A percentile compares a stretch with the other conserved stretches of the same genome.
Evolutionary conservation across 179 eudicot genomes (phyloP).

Genomic region (Patellifolia procumbens): DNA sequence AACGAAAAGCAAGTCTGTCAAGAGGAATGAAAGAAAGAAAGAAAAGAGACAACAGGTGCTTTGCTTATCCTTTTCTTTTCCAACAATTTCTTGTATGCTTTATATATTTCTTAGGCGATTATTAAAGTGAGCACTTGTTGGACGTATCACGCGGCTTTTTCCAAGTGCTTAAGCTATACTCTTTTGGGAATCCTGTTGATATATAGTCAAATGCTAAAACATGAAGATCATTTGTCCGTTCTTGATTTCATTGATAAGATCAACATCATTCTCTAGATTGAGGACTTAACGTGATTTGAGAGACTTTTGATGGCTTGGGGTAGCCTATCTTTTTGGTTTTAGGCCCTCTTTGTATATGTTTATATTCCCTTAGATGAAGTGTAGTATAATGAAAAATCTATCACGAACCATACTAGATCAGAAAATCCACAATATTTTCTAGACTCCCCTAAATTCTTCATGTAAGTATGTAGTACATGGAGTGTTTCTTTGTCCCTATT

Average conservation of each 20-base stretch:
- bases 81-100: not conserved
- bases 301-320: no score
- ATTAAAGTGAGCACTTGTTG: not conserved
- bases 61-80: not conserved
- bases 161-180: not conserved
- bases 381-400: no score
- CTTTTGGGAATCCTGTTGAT: not conserved
- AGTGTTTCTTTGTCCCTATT: no score
- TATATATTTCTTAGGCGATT: not conserved
- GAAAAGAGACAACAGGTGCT: conserved; percentile 83
- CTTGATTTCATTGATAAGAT: not conserved
- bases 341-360: no score
- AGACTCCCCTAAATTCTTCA: no score
- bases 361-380: no score
- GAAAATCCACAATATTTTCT: no score
- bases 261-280: no score
- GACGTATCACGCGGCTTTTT: not conserved
- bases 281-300: no score
- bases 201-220: not conserved
- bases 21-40: conserved; percentile 93
- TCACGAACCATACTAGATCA: no score
- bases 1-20: conserved; percentile 80
- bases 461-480: no score
- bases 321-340: no score
- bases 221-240: not conserved